Percentiles rank a stretch among this genome's conserved stretches.
These are phyloP conservation scores for Aspergillus persii DNA, from an alignment of 2,329 filamentous ascomycete genomes.

Conservation along the genomic window DNA sequence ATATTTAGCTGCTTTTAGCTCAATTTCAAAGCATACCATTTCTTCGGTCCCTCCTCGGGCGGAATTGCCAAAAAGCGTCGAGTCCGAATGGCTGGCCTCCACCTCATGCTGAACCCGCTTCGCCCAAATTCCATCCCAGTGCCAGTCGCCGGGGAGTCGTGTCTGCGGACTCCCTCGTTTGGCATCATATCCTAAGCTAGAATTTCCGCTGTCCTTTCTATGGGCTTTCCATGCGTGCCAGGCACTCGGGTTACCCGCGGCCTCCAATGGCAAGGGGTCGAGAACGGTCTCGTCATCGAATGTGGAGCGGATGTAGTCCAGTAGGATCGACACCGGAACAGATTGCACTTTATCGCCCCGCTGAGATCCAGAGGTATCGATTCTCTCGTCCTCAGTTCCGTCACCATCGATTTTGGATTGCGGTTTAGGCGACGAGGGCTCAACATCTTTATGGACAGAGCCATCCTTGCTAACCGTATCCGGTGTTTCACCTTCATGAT, in stretches of 20 bases:
- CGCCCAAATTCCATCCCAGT: slow-evolving; percentile 97
- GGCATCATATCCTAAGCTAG: slow-evolving; percentile 18
- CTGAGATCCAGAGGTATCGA: slow-evolving; percentile 10
- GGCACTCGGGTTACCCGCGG: slow-evolving; percentile 83
- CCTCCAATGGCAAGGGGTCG: slow-evolving; percentile 74
- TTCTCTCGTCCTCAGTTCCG: slow-evolving; percentile 3
- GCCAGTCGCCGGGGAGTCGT: slow-evolving; percentile 79
- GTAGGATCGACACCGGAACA: slow-evolving; percentile 63
- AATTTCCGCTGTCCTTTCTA: slow-evolving; percentile 44
- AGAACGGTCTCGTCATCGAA: slow-evolving; percentile 77
- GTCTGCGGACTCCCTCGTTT: slow-evolving; percentile 48
- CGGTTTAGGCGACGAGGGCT: slow-evolving; percentile 6
- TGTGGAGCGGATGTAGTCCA: slow-evolving; percentile 76
- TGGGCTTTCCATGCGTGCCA: slow-evolving; percentile 91
- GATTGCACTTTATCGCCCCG: slow-evolving; percentile 26
- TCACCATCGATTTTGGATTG: not conserved
- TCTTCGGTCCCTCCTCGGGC: slow-evolving; percentile 61
- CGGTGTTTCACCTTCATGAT: not conserved
- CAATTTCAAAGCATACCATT: slow-evolving; percentile 52
- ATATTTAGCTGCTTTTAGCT: not conserved
- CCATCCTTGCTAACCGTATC: not conserved
- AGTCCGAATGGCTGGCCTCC: slow-evolving; percentile 72
- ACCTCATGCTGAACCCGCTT: slow-evolving; percentile 79
- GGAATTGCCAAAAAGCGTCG: slow-evolving; percentile 69
- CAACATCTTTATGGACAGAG: not conserved